Evolutionary conservation across 768 basidiomycete genomes (phyloP), one percentile per base, ranked within the genome.

Genomic region (Auriscalpium microsporum): DNA sequence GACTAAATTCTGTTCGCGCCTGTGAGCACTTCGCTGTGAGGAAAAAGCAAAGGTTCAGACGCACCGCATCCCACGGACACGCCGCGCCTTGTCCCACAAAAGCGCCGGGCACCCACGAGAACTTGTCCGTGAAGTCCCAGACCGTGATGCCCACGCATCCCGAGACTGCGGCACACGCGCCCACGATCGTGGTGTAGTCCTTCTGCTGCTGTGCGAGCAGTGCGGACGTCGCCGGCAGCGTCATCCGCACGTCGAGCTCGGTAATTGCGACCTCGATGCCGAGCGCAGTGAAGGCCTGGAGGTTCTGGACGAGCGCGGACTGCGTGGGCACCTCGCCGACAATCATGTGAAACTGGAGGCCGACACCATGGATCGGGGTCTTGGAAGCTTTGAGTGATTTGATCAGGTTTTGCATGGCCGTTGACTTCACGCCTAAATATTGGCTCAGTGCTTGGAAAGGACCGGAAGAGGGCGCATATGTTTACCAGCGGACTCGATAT

Each of bases 251-350:
- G 63, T 86, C 84, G 48, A 86, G 75, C 64, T 85, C 84, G 2
- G 84, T 86, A 59, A 85, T 78, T 10, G 83, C 83, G 23, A 85
- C 79, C 60, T 86, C 84, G 44, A 86, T 69, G 5, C 85, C 83
- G n/a, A 84, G 76, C 11, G 75, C 75, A 11, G 78, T 75, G 63
- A 86, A 78, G 50, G 75, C 71, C 57, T 75, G 63, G 53, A 84
- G 68, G 56, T 79, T 78, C 2, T 71, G 65, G 53, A 76, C 69
- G 50, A 86, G 65, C 9, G 62, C 58, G 4, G 73, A 66, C 7
- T 28, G 28, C 28, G 28, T 28, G 1, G 81, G 79, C 14, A 85
- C 72, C 57, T 75, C 62, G 17, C 82, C 83, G 35, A 84, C 76
- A 61, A 82, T 78, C 59, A 84, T 71, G 65, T 85, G 84, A 50